Evolutionary conservation across 2,329 filamentous ascomycete genomes (phyloP).

Genomic region (Coniella vitis): DNA sequence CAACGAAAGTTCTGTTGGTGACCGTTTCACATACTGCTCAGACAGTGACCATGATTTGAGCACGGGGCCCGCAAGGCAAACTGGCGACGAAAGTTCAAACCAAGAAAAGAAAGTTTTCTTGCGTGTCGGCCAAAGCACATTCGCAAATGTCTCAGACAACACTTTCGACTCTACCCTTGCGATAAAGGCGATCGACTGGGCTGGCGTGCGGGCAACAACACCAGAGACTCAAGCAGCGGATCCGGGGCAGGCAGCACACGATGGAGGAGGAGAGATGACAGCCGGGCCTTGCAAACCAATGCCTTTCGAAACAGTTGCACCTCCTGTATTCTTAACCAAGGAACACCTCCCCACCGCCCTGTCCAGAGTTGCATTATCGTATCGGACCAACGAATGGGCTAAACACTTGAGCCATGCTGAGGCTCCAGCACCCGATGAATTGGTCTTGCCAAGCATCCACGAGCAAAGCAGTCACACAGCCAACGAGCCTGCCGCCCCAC

Average conservation of each 20-base stretch:
- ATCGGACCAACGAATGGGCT: constrained; percentile 92
- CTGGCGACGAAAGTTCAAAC: constrained; percentile 21
- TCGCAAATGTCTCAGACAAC: no score
- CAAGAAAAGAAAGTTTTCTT: neutral
- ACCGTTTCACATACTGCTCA: constrained; percentile 22
- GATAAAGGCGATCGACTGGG: no score
- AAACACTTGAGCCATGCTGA: constrained; percentile 81
- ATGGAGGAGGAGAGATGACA: constrained; percentile 8
- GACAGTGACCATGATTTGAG: constrained; percentile 21
- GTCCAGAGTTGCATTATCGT: constrained; percentile 72
- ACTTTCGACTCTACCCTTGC: no score
- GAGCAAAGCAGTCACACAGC: constrained; percentile 23
- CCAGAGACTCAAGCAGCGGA: neutral
- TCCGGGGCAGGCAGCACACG: constrained; percentile 17
- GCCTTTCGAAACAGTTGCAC: constrained; percentile 33
- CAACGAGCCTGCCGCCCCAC: constrained; percentile 51
- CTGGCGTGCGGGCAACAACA: no score
- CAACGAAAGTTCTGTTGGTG: constrained; percentile 38
- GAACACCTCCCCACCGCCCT: constrained; percentile 62
- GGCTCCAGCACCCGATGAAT: constrained; percentile 56
- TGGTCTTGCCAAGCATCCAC: constrained; percentile 33
- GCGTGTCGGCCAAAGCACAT: no score
- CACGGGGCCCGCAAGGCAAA: constrained; percentile 35
- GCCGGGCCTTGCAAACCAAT: constrained; percentile 33
- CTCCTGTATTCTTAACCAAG: constrained; percentile 44